Percentiles rank a stretch among this genome's conserved stretches.
These are phyloP conservation scores for Phytophthora pinifolia DNA, from an alignment of 352 stramenopile genomes.

Conservation along the genomic window DNA sequence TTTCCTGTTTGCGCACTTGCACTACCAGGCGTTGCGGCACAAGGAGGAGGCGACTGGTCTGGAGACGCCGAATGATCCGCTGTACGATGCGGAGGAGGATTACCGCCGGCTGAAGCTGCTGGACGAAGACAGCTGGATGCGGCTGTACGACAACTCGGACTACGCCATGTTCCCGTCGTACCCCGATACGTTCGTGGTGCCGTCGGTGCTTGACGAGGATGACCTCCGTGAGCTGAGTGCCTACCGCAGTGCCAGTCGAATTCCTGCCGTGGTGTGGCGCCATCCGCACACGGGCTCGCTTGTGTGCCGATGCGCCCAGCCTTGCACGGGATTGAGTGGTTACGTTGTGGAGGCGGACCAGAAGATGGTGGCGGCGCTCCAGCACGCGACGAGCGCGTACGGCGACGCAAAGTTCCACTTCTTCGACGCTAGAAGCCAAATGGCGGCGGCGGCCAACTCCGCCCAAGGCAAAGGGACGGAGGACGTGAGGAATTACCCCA, in stretches of 20 bases:
- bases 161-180: conserved; percentile 95
- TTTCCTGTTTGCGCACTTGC: conserved; percentile 78
- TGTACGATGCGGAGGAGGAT: conserved; percentile 81
- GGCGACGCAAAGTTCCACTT: conserved; percentile 83
- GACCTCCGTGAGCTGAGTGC: conserved; percentile 81
- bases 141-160: conserved; percentile 82
- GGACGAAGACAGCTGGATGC: conserved; percentile 81
- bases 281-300: conserved; percentile 90
- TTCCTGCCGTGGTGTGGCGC: conserved; percentile 93
- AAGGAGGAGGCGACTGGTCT: conserved; percentile 37
- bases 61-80: conserved; percentile 46
- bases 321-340: conserved; percentile 78
- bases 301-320: conserved; percentile 87
- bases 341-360: conserved; percentile 81
- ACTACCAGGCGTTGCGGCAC: conserved; percentile 69
- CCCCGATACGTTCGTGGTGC: conserved; percentile 92
- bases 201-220: conserved; percentile 90
- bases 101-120: conserved; percentile 82
- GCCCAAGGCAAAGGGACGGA: conserved; percentile 88
- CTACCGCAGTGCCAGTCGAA: conserved; percentile 94
- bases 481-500: conserved; percentile 94
- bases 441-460: conserved; percentile 82
- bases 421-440: conserved; percentile 84
- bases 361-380: conserved; percentile 76
- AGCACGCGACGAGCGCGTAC: conserved; percentile 59